Evolutionary conservation across 2,329 filamentous ascomycete genomes (phyloP), one percentile per base, ranked within the genome.

Genomic region (Rhinocladiella similis): DNA sequence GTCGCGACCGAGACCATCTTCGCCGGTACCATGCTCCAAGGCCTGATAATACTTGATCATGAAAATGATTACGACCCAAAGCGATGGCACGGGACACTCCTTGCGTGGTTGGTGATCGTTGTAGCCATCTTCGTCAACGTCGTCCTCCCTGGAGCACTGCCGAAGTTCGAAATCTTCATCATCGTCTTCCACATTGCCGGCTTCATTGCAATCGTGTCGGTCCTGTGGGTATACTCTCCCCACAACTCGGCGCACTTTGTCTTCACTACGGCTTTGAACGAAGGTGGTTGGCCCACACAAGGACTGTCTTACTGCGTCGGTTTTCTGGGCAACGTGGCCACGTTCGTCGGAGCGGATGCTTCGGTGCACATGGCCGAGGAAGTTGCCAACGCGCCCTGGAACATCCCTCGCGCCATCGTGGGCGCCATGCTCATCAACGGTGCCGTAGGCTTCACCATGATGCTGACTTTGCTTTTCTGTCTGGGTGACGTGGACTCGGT

Each of bases 181-280:
- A 63, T 77, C n/a, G 65, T 77, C 14, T 52, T 76, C 19, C 74
- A 77, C 50, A 68, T 78, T n/a, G 65, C 77, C 1, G 75, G 77
- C 1, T 78, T 81, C 63, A 75, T 80, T 50, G 73, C 70, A 12
- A 68, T 77, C 5, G 59, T 76, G 9, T 67, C 73, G 0, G 70
- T 73, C 1, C 62, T 77, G 2, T 68, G 64, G 53, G 65, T 66
- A 4, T 69, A 70, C 19, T 62, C 65, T 1, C 65, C 67, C 2
- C 66, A 68, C 45, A 64, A 65, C 38, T 63, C 64, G n/a, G 56
- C 67, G 1, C 56, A 64, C 12, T 69, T 68, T 51, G 70, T 72
- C 19, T 72, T 70, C 43, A 65, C 67, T 14, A 69, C 68, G 0
- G 57, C 63, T 22, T 47, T 69, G 14, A 72, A 72, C 46, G 69